A percentile compares a stretch with the other conserved stretches of the same genome.
Conservation (phyloP, 2,329 filamentous ascomycete species). For the Alternaria arborescens region DNA sequence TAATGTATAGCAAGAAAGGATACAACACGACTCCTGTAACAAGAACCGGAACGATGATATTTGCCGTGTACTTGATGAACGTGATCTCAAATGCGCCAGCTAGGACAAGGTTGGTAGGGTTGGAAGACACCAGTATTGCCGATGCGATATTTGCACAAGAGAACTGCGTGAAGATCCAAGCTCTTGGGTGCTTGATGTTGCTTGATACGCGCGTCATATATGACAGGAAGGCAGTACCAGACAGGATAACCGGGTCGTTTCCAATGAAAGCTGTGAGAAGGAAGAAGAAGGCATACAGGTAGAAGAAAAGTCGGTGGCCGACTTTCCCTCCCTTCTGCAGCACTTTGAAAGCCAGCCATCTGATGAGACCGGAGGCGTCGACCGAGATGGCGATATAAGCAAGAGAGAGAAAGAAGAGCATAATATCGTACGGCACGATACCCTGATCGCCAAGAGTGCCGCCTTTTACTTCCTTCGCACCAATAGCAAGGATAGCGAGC, state of each 20-base stretch:
- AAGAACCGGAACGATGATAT: constrained; percentile 77
- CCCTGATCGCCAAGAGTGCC: constrained; percentile 72
- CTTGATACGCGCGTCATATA: constrained; percentile 80
- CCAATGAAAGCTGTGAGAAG: constrained; percentile 72
- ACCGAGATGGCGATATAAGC: constrained; percentile 82
- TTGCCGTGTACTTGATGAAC: constrained; percentile 78
- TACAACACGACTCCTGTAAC: constrained; percentile 74
- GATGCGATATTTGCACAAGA: constrained; percentile 77
- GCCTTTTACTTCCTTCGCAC: constrained; percentile 70
- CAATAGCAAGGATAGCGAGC: constrained; percentile 74
- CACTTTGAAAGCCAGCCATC: constrained; percentile 75
- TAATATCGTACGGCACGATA: constrained; percentile 76
- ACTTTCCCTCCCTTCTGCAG: constrained; percentile 71
- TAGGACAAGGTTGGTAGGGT: constrained; percentile 78
- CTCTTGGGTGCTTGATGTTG: constrained; percentile 74
- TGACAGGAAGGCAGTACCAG: constrained; percentile 76
- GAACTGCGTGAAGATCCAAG: constrained; percentile 78
- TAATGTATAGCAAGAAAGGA: constrained; percentile 73
- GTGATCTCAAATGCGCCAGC: constrained; percentile 76
- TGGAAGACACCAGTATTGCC: constrained; percentile 78
- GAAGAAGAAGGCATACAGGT: constrained; percentile 78
- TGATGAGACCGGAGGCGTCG: constrained; percentile 76
- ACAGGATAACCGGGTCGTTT: constrained; percentile 78
- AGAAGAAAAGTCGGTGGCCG: constrained; percentile 75
- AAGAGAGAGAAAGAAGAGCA: constrained; percentile 76